Conservation (phyloP, 2,329 filamentous ascomycete genomes). For the Xylaria sp. region DNA sequence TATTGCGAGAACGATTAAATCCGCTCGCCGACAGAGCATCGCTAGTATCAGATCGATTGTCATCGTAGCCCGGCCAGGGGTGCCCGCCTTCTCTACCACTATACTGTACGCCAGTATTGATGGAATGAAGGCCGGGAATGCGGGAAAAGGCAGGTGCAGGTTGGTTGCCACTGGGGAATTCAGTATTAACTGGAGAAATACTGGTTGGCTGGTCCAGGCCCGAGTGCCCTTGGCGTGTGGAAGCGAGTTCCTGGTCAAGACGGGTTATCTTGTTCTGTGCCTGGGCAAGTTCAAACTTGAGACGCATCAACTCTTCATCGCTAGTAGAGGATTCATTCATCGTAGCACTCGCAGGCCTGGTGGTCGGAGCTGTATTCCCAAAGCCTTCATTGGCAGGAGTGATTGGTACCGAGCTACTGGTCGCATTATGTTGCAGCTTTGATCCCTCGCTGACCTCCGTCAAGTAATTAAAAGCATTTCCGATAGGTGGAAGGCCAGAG, state of each 20-base stretch:
- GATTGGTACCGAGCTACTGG: conserved; percentile 69
- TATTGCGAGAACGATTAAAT: conserved; percentile 64
- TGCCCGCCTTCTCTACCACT: conserved; percentile 54
- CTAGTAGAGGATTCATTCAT: conserved; percentile 54
- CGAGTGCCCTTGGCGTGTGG: conserved; percentile 68
- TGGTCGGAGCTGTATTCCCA: conserved; percentile 59
- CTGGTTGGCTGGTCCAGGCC: conserved; percentile 62
- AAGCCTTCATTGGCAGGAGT: conserved; percentile 69
- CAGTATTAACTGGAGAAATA: conserved; percentile 46
- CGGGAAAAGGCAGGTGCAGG: conserved; percentile 49
- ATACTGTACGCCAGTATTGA: conserved; percentile 52
- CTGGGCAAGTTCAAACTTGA: conserved; percentile 77
- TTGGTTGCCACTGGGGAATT: conserved; percentile 42
- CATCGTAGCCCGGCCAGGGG: conserved; percentile 65
- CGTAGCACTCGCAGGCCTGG: conserved; percentile 62
- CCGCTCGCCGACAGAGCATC: conserved; percentile 63
- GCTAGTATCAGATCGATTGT: conserved; percentile 66
- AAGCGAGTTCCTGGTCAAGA: conserved; percentile 76
- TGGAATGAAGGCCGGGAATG: conserved; percentile 36
- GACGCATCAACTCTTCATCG: conserved; percentile 70
- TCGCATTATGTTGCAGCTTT: conserved; percentile 60
- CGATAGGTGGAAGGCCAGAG: conserved; percentile 67
- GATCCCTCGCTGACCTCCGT: conserved; percentile 53
- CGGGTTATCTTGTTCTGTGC: conserved; percentile 76
- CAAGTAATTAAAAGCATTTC: conserved; percentile 59